Evolutionary conservation across 352 stramenopile species (phyloP).

Genomic region (Phytophthora uliginosa): DNA sequence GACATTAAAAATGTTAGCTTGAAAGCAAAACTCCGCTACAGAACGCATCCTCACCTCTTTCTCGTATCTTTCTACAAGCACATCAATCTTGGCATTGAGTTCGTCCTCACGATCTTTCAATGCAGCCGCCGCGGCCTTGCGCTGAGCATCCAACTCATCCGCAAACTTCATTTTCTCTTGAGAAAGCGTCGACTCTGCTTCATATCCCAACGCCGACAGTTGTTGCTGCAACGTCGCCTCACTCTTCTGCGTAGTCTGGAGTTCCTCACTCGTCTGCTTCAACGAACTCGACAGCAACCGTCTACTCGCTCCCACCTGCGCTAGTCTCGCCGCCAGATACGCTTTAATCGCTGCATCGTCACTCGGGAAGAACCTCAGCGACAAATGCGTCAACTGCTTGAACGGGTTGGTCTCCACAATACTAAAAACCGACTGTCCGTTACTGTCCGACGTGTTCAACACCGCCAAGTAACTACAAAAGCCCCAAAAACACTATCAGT

Average conservation of each 20-base stretch:
- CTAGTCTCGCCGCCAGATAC: conserved; percentile 91
- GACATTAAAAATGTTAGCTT: conserved; percentile 4
- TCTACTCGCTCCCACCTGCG: conserved; percentile 79
- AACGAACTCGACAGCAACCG: conserved; percentile 48
- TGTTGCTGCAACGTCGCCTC: conserved; percentile 60
- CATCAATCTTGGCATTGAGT: conserved; percentile 76
- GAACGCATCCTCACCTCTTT: conserved; percentile 56
- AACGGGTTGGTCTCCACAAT: conserved; percentile 97
- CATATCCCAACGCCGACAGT: conserved; percentile 58
- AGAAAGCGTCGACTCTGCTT: conserved; percentile 68
- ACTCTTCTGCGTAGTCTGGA: conserved; percentile 52
- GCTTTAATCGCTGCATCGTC: conserved; percentile 92
- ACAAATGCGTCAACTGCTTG: conserved; percentile 96
- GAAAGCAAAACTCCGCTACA: not conserved
- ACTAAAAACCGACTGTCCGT: conserved; percentile 86
- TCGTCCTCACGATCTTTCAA: conserved; percentile 76
- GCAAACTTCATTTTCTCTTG: conserved; percentile 76
- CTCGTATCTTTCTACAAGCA: conserved; percentile 64
- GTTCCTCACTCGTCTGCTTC: conserved; percentile 53
- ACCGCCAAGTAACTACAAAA: conserved; percentile 81
- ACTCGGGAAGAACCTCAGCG: conserved; percentile 86
- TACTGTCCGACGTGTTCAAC: conserved; percentile 73
- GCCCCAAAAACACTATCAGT: conserved; percentile 4
- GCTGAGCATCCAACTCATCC: conserved; percentile 70
- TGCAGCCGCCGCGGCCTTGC: conserved; percentile 48